phyloP scores from a whole-genome alignment of 2,329 filamentous ascomycete species.

The Trichoderma atroviride region DNA sequence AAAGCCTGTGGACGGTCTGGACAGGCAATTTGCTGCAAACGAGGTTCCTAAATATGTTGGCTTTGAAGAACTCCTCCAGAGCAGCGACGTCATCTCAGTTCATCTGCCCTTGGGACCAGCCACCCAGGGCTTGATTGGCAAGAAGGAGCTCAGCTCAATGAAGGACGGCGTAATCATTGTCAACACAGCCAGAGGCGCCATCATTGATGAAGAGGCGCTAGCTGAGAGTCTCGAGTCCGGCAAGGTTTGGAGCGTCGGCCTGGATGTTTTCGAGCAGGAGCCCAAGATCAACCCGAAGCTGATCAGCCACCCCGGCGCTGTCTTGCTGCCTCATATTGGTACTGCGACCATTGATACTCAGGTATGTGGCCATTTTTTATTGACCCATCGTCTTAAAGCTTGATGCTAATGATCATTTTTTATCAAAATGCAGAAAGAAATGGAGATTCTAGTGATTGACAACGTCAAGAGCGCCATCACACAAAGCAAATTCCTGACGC shows the following conservation, averaged over 20 bases:
- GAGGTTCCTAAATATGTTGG: constrained; percentile 41
- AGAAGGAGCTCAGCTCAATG: constrained; percentile 48
- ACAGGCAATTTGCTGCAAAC: constrained; percentile 38
- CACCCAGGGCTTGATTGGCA: constrained; percentile 46
- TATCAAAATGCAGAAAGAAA: neutral
- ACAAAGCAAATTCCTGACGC: neutral
- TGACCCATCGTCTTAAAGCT: neutral
- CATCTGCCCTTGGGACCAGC: constrained; percentile 45
- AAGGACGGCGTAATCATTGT: constrained; percentile 51
- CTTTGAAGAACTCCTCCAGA: constrained; percentile 44
- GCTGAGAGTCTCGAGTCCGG: constrained; percentile 50
- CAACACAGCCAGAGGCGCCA: constrained; percentile 54
- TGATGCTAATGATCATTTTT: neutral
- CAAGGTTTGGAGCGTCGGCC: constrained; percentile 49
- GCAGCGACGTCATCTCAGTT: constrained; percentile 46
- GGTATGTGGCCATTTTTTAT: neutral
- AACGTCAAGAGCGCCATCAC: constrained; percentile 7
- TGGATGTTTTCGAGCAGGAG: constrained; percentile 53
- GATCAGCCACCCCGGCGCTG: neutral
- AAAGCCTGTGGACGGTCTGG: constrained; percentile 36
- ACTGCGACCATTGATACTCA: neutral
- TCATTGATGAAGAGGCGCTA: constrained; percentile 53
- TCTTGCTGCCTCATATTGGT: neutral
- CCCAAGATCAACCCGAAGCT: constrained; percentile 41
- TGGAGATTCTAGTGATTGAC: neutral